phyloP scores from a whole-genome alignment of 306 rosid species.

The Luffa acutangula region DNA sequence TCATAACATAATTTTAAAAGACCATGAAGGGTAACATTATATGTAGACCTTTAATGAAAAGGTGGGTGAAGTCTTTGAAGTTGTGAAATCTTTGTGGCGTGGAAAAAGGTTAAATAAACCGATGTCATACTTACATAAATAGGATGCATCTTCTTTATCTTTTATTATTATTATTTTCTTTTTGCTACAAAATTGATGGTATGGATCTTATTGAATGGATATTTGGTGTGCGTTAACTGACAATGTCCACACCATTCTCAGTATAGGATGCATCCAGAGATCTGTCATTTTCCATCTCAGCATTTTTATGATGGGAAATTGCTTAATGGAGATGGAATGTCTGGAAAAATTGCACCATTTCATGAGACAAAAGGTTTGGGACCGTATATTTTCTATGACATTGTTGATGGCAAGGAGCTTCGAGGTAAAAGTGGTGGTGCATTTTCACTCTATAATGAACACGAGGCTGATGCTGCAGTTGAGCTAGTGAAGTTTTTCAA shows the following conservation, averaged over 20 bases:
- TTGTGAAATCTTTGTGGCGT: background rate
- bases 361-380: conserved; percentile 67
- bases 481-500: conserved; percentile 60
- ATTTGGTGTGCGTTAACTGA: conserved; percentile 1
- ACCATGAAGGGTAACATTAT: background rate
- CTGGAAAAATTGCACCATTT: conserved; percentile 64
- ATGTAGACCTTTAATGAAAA: background rate
- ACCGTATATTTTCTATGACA: conserved; percentile 79
- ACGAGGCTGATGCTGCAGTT: conserved; percentile 86
- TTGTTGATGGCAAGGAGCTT: conserved; percentile 68
- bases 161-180: background rate
- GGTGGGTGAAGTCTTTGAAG: background rate
- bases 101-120: background rate
- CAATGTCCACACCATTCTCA: conserved; percentile 30
- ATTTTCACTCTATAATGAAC: conserved; percentile 74
- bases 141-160: background rate
- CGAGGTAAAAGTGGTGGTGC: conserved; percentile 65
- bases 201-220: background rate
- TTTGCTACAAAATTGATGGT: background rate
- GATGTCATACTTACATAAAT: background rate
- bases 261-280: conserved; percentile 99
- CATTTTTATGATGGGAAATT: conserved; percentile 84
- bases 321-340: conserved; percentile 65
- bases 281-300: conserved; percentile 79
- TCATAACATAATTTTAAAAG: background rate